Conservation (phyloP, 1,284 basidiomycete genomes). For the Puccinia triticina region DNA sequence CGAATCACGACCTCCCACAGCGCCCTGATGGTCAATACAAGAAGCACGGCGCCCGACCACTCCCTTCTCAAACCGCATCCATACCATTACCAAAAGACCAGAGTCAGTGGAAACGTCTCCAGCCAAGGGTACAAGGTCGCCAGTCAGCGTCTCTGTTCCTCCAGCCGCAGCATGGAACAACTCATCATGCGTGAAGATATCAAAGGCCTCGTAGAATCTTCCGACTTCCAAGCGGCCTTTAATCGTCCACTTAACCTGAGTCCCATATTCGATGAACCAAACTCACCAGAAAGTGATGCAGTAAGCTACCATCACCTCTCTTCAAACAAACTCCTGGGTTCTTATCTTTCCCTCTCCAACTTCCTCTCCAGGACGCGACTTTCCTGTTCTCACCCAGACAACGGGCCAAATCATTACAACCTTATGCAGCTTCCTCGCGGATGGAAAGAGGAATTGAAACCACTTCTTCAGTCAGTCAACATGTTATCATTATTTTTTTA, state of each 20-base stretch:
- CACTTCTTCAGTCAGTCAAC: conserved; percentile 2
- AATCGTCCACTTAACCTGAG: background rate
- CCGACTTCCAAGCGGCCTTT: conserved; percentile 15
- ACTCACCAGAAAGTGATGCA: conserved; percentile 24
- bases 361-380: background rate
- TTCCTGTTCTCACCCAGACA: conserved; percentile 25
- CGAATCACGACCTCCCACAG: conserved; percentile 1
- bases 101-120: background rate
- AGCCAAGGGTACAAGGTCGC: conserved; percentile 14
- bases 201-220: background rate
- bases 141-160: conserved; percentile 21
- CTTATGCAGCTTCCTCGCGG: background rate
- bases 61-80: conserved; percentile 11
- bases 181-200: conserved; percentile 26
- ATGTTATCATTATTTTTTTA: background rate
- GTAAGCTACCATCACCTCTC: background rate
- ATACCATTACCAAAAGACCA: conserved; percentile 19
- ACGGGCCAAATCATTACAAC: conserved; percentile 10
- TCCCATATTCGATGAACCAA: conserved; percentile 26
- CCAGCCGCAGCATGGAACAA: conserved; percentile 32
- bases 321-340: background rate
- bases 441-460: conserved; percentile 37
- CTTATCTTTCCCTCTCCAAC: background rate
- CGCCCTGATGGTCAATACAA: background rate
- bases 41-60: background rate